phyloP scores from a whole-genome alignment of 2,329 filamentous ascomycete genomes.

The Bipolaris sorokiniana region DNA sequence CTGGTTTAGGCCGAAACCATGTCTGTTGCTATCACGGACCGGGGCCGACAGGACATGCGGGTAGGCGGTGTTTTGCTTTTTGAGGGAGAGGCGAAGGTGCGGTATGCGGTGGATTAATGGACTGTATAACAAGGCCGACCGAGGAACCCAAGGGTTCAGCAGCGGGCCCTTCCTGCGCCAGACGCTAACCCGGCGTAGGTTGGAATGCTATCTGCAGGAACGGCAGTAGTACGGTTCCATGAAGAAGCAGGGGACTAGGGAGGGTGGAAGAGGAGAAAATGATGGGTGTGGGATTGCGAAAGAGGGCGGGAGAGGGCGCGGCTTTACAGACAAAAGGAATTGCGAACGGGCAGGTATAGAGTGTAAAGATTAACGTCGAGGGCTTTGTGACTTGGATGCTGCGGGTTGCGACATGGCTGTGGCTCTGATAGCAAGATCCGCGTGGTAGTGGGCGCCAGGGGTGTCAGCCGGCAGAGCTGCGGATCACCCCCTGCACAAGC shows the following conservation, averaged over 20 bases:
- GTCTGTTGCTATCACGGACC: conserved; percentile 18
- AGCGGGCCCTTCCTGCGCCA: conserved; percentile 22
- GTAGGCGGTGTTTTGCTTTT: conserved; percentile 11
- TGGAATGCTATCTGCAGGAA: conserved; percentile 18
- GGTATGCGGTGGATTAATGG: conserved; percentile 19
- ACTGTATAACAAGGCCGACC: conserved; percentile 10
- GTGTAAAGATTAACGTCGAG: conserved; percentile 18
- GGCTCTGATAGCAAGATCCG: conserved; percentile 11
- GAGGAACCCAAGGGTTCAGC: conserved; percentile 21
- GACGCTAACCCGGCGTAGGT: conserved; percentile 21
- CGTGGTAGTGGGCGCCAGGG: conserved; percentile 18
- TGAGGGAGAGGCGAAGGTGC: conserved; percentile 8
- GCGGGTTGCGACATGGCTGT: conserved; percentile 17
- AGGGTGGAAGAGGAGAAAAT: not conserved
- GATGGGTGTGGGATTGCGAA: not conserved
- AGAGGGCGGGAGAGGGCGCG: not conserved
- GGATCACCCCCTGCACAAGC: conserved; percentile 13
- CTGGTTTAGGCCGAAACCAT: conserved; percentile 17
- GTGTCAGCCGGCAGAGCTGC: conserved; percentile 15
- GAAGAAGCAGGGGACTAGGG: conserved; percentile 5
- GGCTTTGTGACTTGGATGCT: conserved; percentile 8
- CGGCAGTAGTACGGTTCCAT: conserved; percentile 12
- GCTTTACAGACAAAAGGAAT: conserved; percentile 5
- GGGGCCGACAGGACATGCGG: conserved; percentile 17
- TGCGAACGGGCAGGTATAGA: conserved; percentile 11